Base-by-base conservation (phyloP, 1,139 yeast genomes). In the Yamadazyma pseudoaaseri region DNA sequence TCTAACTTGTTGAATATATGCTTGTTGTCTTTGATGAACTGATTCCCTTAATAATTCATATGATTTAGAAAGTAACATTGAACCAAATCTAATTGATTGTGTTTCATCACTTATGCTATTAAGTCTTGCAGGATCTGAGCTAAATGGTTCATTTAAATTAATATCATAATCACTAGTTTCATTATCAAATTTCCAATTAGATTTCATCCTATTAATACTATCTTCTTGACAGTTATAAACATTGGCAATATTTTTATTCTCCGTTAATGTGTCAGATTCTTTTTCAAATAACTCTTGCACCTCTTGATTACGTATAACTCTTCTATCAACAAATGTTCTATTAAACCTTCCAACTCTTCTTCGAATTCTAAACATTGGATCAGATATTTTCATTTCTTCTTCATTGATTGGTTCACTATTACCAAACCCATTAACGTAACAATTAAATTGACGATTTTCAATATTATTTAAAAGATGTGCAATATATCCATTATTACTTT, bases 41-140 rank as follows among this genome's bases (percentile, higher is more conserved):
- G 75, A 69, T 45, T 72, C 79, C 33, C 77, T 54, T 62, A 73
- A 57, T 59, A 81, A 60, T 33, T 84, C 97, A 52, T 85, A 86
- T 0, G 96, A 82, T 57, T 90, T 90, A 4, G 94, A 80, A 30
- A 89, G 68, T 27, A 90, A 62, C 96, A 89, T 87, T 4, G 95
- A 80, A 5, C 97, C 96, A 58, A 90, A 89, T 42, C 97, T 70
- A 23, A 90, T 86, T 0, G 86, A 81, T 59, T 89, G 97, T 0
- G 97, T 89, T 36, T 82, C 94, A 37, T 83, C 85, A 14, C 90
- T 79, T 32, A 89, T 86, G 43, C 86, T 84, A 51, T 89, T 90
- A 48, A 89, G 69, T 38, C 77, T 72, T 0, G 81, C 73, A 1
- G 82, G 82, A 51, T 76, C 81, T 36, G 90, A 73, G 41, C 83